Conservation (phyloP, 257 asterid genomes). For the Penstemon eatonii region DNA sequence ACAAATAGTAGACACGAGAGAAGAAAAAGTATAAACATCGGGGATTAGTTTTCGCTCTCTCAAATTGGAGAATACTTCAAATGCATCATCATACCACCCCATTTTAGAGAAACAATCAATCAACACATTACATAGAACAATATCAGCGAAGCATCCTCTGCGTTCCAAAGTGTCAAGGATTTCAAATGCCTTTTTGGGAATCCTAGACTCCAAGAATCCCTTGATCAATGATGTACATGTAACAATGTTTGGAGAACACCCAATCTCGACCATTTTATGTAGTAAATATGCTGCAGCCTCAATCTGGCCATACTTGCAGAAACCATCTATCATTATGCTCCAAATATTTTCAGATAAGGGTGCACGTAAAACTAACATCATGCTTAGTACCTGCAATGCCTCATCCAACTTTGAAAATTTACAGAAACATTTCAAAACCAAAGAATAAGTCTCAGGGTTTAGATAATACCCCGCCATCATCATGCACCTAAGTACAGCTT, state of each 20-base stretch:
- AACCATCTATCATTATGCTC: slow-evolving; percentile 63
- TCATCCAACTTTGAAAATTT: slow-evolving; percentile 45
- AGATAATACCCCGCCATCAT: slow-evolving; percentile 54
- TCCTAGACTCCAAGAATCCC: slow-evolving; percentile 53
- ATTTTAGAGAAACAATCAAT: slow-evolving; percentile 71
- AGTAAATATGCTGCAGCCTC: slow-evolving; percentile 55
- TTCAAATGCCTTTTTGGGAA: slow-evolving; percentile 56
- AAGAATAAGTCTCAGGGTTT: slow-evolving; percentile 53
- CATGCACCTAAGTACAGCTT: slow-evolving; percentile 46
- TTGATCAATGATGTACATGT: slow-evolving; percentile 69
- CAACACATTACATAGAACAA: slow-evolving; percentile 68
- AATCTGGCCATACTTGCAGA: slow-evolving; percentile 53
- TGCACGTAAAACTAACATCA: slow-evolving; percentile 61
- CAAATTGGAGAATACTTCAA: slow-evolving; percentile 54
- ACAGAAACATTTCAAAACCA: slow-evolving; percentile 63
- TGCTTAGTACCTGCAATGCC: slow-evolving; percentile 59
- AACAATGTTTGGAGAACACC: slow-evolving; percentile 64
- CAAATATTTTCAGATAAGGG: slow-evolving; percentile 52
- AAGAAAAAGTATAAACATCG: slow-evolving; percentile 68
- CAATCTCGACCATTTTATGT: slow-evolving; percentile 56
- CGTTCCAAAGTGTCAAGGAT: slow-evolving; percentile 49
- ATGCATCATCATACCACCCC: slow-evolving; percentile 64
- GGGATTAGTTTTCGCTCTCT: slow-evolving; percentile 54
- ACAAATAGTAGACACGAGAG: slow-evolving; percentile 57
- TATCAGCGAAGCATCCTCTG: slow-evolving; percentile 63